A percentile compares a stretch with the other conserved stretches of the same genome.
Evolutionary conservation across 805 yeast genomes (phyloP).

Genomic region (Cyberlindnera nakhonratchasimensis): DNA sequence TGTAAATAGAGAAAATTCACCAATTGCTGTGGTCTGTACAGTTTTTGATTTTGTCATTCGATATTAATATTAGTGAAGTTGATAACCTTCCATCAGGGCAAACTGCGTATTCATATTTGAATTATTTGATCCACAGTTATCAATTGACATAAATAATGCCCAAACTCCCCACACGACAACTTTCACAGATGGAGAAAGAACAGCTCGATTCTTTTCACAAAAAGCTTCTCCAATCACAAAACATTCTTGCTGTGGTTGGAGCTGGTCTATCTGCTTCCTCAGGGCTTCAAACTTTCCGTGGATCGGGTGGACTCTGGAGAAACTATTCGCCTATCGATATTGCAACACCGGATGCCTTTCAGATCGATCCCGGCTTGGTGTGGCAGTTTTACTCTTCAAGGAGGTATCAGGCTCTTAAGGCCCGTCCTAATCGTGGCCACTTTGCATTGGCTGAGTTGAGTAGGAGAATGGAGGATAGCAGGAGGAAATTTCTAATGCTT

Average conservation of each 20-base stretch:
- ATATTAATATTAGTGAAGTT: too few relatives aligned
- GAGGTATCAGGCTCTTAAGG: constrained; percentile 58
- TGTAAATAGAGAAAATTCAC: too few relatives aligned
- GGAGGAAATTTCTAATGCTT: constrained; percentile 52
- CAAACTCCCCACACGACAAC: constrained; percentile 1
- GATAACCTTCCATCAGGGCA: too few relatives aligned
- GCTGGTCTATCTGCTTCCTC: constrained; percentile 80
- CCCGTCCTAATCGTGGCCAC: constrained; percentile 75
- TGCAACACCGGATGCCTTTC: constrained; percentile 90
- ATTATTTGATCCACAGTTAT: too few relatives aligned
- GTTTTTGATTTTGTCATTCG: too few relatives aligned
- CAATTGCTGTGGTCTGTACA: too few relatives aligned
- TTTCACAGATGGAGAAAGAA: neutral
- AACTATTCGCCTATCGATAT: constrained; percentile 75
- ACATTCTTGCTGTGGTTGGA: constrained; percentile 66
- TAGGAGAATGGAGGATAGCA: constrained; percentile 27
- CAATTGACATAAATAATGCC: constrained; percentile 1
- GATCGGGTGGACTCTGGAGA: constrained; percentile 73
- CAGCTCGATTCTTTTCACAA: constrained; percentile 42
- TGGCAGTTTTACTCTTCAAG: constrained; percentile 86
- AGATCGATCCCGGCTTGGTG: constrained; percentile 76
- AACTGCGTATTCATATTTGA: too few relatives aligned
- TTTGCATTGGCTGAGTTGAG: constrained; percentile 63
- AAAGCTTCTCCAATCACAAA: constrained; percentile 41
- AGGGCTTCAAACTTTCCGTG: constrained; percentile 73